Percentiles rank a stretch among this genome's conserved stretches.
phyloP scores from a whole-genome alignment of 345 rosid species.

The Gossypium ekmanianum region DNA sequence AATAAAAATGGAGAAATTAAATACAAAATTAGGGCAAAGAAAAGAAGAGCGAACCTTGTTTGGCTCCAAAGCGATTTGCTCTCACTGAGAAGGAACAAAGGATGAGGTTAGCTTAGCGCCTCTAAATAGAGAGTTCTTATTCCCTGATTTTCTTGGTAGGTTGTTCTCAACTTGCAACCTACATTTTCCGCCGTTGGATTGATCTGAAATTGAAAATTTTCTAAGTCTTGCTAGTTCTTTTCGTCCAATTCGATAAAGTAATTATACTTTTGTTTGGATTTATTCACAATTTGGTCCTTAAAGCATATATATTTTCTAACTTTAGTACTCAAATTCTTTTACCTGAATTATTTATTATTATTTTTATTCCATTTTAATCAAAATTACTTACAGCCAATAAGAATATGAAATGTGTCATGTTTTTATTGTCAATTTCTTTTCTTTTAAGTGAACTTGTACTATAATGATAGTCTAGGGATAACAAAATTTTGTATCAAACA shows the following conservation, averaged over 20 bases:
- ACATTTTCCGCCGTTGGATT: not conserved
- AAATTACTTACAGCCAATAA: too few relatives aligned
- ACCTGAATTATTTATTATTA: too few relatives aligned
- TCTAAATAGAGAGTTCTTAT: not conserved
- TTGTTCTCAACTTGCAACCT: not conserved
- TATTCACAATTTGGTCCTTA: too few relatives aligned
- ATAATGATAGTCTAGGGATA: too few relatives aligned
- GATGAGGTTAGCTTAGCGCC: not conserved
- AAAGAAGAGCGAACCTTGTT: constrained; percentile 2
- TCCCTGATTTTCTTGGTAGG: not conserved
- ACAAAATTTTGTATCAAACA: too few relatives aligned
- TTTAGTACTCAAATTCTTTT: too few relatives aligned
- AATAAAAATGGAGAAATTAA: not conserved
- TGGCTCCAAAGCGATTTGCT: constrained; percentile 6
- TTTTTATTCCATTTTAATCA: too few relatives aligned
- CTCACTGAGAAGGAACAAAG: not conserved
- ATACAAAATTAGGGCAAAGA: constrained; percentile 1
- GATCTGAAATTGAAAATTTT: not conserved
- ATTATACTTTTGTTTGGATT: not conserved
- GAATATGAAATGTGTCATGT: too few relatives aligned
- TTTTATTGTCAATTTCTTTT: too few relatives aligned
- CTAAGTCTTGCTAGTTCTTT: not conserved
- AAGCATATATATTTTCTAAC: too few relatives aligned
- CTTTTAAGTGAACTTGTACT: too few relatives aligned
- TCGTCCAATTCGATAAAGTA: not conserved